Evolutionary conservation across 768 basidiomycete species (phyloP), one percentile per base, ranked within the genome.

Genomic region (Dacryopinax spathularia): DNA sequence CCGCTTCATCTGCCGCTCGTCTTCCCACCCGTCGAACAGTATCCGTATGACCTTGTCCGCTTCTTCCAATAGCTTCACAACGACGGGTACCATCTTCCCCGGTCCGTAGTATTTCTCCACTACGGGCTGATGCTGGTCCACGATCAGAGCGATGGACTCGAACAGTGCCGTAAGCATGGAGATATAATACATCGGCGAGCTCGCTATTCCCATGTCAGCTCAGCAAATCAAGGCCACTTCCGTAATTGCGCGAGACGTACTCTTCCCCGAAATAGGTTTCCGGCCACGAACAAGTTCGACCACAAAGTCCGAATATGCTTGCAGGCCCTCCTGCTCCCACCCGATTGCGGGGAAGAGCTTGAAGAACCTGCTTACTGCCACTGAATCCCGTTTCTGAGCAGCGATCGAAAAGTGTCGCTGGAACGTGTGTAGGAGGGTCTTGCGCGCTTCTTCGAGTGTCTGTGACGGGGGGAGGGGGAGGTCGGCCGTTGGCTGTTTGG

Each of bases 101-200:
- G 73, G 68, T 0, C 96, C 96, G 69, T 99, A 99, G 75, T 99
- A 98, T 75, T 96, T 98, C 71, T 97, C 95, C 0, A 99, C 94
- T 3, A 99, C 84, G 1, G 92, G 90, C 68, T 96, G 95, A 71
- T 99, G 96, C 70, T 99, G 96, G 69, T 95, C 92, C 22, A 99
- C 86, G 67, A 99, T 92, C 78, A 91, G 84, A 0, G 94, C 96
- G 60, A 99, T 87, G 63, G 87, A 88, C 75, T 99, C 96, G 68
- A 98, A 93, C 1, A 99, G 81, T 5, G 90, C 86, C 1, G 95
- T 97, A 62, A 99, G 76, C 12, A 86, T 82, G 1, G 91, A 86
- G 66, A 96, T 84, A 72, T 91, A 98, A 75, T 96, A 95, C 29
- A 92, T 75, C 0, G 95, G 88, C 0, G 93, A 95, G 9, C 92